Evolutionary conservation across 768 basidiomycete genomes (phyloP).

Genomic region (Aureoboletus auriporus): DNA sequence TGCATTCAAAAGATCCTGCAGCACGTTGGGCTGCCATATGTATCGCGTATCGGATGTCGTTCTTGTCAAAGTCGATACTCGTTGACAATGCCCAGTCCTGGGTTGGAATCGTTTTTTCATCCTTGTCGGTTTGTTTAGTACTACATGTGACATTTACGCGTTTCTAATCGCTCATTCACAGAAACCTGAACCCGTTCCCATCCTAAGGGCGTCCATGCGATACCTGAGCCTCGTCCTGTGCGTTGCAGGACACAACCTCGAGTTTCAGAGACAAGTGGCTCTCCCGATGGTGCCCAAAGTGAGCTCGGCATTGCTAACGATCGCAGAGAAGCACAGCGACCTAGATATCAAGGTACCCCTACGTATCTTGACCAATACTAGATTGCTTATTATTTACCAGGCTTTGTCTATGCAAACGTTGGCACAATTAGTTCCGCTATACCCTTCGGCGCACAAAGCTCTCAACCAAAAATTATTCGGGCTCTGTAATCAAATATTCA

Average conservation of each 20-base stretch:
- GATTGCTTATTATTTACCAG: conserved; percentile 32
- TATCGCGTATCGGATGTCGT: conserved; percentile 63
- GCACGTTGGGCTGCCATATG: conserved; percentile 79
- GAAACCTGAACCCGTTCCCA: conserved; percentile 66
- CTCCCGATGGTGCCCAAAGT: conserved; percentile 72
- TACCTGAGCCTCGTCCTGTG: conserved; percentile 62
- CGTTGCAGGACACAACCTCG: conserved; percentile 54
- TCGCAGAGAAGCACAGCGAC: conserved; percentile 51
- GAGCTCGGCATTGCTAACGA: conserved; percentile 49
- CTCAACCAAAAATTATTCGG: conserved; percentile 49
- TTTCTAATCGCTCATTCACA: conserved; percentile 30
- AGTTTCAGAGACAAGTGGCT: conserved; percentile 79
- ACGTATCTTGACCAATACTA: background rate
- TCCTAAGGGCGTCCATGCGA: conserved; percentile 59
- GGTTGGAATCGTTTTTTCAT: conserved; percentile 60
- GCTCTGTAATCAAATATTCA: conserved; percentile 53
- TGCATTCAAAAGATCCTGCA: conserved; percentile 74
- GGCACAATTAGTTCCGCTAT: conserved; percentile 52
- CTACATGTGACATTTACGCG: conserved; percentile 13
- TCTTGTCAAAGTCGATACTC: conserved; percentile 55
- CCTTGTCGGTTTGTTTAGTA: conserved; percentile 59
- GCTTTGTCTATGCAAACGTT: conserved; percentile 45
- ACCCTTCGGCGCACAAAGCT: conserved; percentile 63
- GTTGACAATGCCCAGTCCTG: conserved; percentile 71
- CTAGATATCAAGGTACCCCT: conserved; percentile 50